Evolutionary conservation across 768 basidiomycete species (phyloP), one percentile per base, ranked within the genome.

Genomic region (Kwoniella sp.): DNA sequence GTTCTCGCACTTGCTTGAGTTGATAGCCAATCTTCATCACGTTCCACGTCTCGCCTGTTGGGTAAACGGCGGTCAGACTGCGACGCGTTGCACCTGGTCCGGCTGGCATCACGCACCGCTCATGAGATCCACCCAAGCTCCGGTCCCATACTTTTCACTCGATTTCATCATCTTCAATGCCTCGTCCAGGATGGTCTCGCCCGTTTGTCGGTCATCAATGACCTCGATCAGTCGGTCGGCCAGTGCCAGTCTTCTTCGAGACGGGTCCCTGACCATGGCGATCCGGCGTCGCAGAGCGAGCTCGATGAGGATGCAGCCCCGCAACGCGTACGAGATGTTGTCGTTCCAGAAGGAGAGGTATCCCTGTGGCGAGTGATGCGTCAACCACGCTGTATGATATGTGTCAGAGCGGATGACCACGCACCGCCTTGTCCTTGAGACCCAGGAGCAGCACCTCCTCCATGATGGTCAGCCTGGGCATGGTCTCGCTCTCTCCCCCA

Each of bases 311-410:
- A 99, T 96, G 74, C 93, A 96, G 4, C 95, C 95, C n/a, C 95
- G 84, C 2, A 99, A 81, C 12, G 93, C 92, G 75, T 99, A 99
- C 0, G 91, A 95, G 62, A 99, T 99, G 76, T 96, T 98, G 79
- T 99, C 93, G 77, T 98, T 98, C 93, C 93, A 98, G 73, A 98
- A 98, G 1, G 90, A 93, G 32, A 98, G 83, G 75, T 98, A 95
- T 29, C 92, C 92, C 83, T 85, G 62, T n/a, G 10, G n/a, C 17
- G 25, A 5, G 14, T 20, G 11, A 19, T 5, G 23, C 9, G 37
- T 49, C 44, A 34, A 31, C 22, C 26, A 15, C 14, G n/a, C 25
- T 11, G n/a, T 11, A 11, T 20, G 38, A 40, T 40, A 9, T 11
- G 28, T 27, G 7, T 9, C 23, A 14, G 23, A 20, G 27, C 10